Conservation (phyloP, 257 asterid species). For the Capsicum chinense region DNA sequence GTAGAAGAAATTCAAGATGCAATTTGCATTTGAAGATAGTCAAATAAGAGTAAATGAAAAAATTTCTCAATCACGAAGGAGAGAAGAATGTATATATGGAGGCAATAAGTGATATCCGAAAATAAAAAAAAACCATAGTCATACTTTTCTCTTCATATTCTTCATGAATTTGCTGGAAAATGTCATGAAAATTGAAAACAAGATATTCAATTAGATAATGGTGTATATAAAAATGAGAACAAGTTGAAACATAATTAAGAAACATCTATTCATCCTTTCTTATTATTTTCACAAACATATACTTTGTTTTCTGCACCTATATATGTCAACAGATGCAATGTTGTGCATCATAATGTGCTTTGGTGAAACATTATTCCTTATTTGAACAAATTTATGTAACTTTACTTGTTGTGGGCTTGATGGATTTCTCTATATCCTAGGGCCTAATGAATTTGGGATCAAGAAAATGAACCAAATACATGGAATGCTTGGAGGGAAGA, state of each 20-base stretch:
- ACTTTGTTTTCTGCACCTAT: neutral
- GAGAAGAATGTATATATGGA: neutral
- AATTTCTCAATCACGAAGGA: neutral
- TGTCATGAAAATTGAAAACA: neutral
- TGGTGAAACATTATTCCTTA: neutral
- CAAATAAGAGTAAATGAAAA: neutral
- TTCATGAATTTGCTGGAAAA: neutral
- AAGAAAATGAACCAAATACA: neutral
- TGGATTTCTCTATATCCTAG: neutral
- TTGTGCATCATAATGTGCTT: neutral
- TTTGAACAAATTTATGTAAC: neutral
- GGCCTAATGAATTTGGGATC: neutral
- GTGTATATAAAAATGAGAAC: neutral
- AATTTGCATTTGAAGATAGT: neutral
- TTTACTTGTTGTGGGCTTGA: neutral
- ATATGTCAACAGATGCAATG: conserved; percentile 17
- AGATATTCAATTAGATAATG: neutral
- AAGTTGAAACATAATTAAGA: neutral
- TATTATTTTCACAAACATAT: neutral
- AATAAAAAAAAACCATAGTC: neutral
- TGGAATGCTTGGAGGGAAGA: neutral
- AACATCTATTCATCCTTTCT: conserved; percentile 3
- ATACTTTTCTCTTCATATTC: neutral
- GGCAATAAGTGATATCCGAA: conserved; percentile 11
- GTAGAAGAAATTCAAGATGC: neutral